These are phyloP conservation scores for Arabidopsis arenosa DNA, from an alignment of 345 rosid genomes.

Conservation along the genomic window DNA sequence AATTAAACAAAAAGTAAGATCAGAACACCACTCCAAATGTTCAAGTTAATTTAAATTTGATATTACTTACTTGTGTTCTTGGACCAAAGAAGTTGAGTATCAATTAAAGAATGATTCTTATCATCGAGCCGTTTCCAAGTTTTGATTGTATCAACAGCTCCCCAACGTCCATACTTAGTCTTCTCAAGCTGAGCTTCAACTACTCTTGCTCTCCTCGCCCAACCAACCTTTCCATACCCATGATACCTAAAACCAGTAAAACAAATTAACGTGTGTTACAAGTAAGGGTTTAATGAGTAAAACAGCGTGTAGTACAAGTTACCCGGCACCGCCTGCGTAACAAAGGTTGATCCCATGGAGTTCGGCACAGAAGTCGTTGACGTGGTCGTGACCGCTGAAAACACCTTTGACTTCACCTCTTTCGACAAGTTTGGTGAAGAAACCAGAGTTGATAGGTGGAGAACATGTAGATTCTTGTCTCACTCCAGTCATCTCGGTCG, in stretches of 20 bases:
- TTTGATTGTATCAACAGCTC: slow-evolving; percentile 70
- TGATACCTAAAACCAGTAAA: slow-evolving; percentile 59
- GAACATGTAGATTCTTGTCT: slow-evolving; percentile 74
- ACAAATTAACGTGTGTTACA: slow-evolving; percentile 13
- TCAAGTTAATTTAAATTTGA: not conserved
- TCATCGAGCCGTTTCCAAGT: slow-evolving; percentile 98
- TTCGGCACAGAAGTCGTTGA: slow-evolving; percentile 83
- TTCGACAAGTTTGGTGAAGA: slow-evolving; percentile 78
- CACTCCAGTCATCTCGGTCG: slow-evolving; percentile 66
- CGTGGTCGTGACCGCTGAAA: slow-evolving; percentile 88
- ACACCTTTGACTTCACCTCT: slow-evolving; percentile 88
- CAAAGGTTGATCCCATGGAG: slow-evolving; percentile 78
- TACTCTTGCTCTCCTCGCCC: slow-evolving; percentile 85
- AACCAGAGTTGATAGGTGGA: slow-evolving; percentile 82
- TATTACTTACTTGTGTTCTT: slow-evolving; percentile 52
- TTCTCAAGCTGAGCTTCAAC: slow-evolving; percentile 75
- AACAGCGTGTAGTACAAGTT: not conserved
- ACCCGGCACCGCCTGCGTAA: slow-evolving; percentile 82
- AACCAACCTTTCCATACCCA: slow-evolving; percentile 92
- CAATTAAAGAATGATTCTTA: slow-evolving; percentile 59
- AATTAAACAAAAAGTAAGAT: slow-evolving; percentile 16
- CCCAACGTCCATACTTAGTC: slow-evolving; percentile 65
- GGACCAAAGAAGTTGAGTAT: slow-evolving; percentile 79
- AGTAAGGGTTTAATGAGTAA: slow-evolving; percentile 6
- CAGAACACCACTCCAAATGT: not conserved